phyloP scores from a whole-genome alignment of 257 asterid species.

The Nicotiana knightiana region DNA sequence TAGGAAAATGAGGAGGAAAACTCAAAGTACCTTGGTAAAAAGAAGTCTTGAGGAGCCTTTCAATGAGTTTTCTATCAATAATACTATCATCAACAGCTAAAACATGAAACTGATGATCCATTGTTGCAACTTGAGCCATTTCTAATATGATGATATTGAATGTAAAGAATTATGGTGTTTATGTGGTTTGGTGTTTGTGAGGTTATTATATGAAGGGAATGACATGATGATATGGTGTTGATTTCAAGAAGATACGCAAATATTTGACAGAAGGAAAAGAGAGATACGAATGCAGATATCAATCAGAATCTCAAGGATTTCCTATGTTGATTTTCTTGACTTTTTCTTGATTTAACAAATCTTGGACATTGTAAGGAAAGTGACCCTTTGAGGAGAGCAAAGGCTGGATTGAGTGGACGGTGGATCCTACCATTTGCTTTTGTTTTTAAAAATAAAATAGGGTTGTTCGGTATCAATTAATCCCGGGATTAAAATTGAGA shows the following conservation, averaged over 20 bases:
- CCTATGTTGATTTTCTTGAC: slow-evolving; percentile 1
- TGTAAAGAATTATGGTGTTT: neutral
- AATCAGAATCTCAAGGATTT: slow-evolving; percentile 10
- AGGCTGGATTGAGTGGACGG: neutral
- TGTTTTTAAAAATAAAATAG: neutral
- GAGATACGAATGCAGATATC: slow-evolving; percentile 7
- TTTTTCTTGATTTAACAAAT: neutral
- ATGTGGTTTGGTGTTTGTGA: neutral
- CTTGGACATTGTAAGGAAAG: neutral
- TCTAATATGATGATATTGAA: slow-evolving; percentile 10
- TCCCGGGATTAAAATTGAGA: too few species aligned
- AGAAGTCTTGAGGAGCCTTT: slow-evolving; percentile 50
- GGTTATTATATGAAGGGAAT: neutral
- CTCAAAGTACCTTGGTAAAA: slow-evolving; percentile 39
- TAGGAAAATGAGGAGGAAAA: neutral
- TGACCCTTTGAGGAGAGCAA: neutral
- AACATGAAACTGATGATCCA: slow-evolving; percentile 51
- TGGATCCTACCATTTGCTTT: neutral
- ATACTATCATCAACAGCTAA: slow-evolving; percentile 59
- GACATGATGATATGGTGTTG: neutral
- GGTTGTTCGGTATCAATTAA: too few species aligned
- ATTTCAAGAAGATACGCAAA: slow-evolving; percentile 7
- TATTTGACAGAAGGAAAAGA: slow-evolving; percentile 3
- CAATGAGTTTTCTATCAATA: slow-evolving; percentile 54
- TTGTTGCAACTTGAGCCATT: slow-evolving; percentile 26